phyloP scores from a whole-genome alignment of 2,329 filamentous ascomycete species.

The Colletotrichum musae region DNA sequence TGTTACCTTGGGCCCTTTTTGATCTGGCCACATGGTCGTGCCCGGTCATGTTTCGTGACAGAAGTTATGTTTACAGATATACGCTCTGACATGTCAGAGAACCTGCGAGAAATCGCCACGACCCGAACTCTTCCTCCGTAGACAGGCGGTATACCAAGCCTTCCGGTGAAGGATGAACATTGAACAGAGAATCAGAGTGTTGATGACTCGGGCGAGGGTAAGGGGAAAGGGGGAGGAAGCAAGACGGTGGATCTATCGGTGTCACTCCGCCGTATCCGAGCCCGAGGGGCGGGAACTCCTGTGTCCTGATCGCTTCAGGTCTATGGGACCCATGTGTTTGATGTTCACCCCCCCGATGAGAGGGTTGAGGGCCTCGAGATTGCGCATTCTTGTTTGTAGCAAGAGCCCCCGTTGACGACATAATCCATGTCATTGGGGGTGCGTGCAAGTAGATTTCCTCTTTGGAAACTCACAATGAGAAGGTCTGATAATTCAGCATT shows the following conservation, averaged over 20 bases:
- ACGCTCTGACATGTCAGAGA: constrained; percentile 27
- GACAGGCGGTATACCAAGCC: no score
- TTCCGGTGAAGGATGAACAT: no score
- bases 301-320: constrained; percentile 19
- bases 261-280: no score
- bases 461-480: not conserved
- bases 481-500: no score
- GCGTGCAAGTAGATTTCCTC: not conserved
- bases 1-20: not conserved
- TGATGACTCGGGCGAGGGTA: constrained; percentile 21
- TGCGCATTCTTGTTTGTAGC: not conserved
- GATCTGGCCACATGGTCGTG: constrained; percentile 11
- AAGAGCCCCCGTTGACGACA: not conserved
- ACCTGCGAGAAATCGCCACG: constrained; percentile 25
- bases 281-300: constrained; percentile 13
- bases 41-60: constrained; percentile 30
- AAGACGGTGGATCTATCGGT: no score
- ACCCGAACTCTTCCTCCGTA: no score
- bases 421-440: constrained; percentile 9
- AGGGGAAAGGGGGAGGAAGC: not conserved
- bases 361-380: not conserved
- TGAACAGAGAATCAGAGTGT: not conserved
- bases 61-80: constrained; percentile 23
- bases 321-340: constrained; percentile 24
- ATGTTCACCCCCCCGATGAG: constrained; percentile 14